A percentile compares a stretch with the other conserved stretches of the same genome.
Conservation (phyloP, 1,284 basidiomycete species). For the Ustilago xerochloae region DNA sequence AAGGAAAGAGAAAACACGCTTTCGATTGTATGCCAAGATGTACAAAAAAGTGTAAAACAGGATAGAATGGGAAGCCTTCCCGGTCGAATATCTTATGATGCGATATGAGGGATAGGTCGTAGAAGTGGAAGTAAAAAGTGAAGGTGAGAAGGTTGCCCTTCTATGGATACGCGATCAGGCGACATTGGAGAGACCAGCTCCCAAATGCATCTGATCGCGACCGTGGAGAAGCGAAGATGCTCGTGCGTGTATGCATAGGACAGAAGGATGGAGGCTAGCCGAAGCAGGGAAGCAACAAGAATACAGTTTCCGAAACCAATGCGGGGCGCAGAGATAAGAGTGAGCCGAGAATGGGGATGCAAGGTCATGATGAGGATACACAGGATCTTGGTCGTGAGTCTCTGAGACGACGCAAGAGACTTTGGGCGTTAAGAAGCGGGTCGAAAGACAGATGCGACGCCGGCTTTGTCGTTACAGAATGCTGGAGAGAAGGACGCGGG, state of each 20-base stretch:
- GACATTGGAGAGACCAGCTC: conserved; percentile 13
- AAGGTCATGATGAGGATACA: conserved; percentile 40
- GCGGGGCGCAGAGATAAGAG: neutral
- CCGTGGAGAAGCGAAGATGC: conserved; percentile 1
- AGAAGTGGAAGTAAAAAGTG: neutral
- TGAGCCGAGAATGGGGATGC: conserved; percentile 8
- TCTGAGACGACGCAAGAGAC: neutral
- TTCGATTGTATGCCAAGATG: neutral
- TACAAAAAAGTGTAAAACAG: neutral
- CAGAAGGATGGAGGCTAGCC: neutral
- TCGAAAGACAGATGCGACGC: neutral
- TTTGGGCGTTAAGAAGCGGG: neutral
- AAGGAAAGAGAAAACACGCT: neutral
- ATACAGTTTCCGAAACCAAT: conserved; percentile 36
- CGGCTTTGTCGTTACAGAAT: conserved; percentile 12
- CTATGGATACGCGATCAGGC: neutral
- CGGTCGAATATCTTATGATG: conserved; percentile 3
- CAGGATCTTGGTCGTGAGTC: conserved; percentile 29
- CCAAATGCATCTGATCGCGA: neutral
- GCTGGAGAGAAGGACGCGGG: neutral
- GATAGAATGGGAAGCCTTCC: conserved; percentile 1
- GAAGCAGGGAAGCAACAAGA: neutral
- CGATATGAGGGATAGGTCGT: conserved; percentile 8
- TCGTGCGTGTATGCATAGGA: conserved; percentile 23
- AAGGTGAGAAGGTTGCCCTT: neutral